Conservation (phyloP, 2,329 filamentous ascomycete species). For the Elsinoe necatrix region DNA sequence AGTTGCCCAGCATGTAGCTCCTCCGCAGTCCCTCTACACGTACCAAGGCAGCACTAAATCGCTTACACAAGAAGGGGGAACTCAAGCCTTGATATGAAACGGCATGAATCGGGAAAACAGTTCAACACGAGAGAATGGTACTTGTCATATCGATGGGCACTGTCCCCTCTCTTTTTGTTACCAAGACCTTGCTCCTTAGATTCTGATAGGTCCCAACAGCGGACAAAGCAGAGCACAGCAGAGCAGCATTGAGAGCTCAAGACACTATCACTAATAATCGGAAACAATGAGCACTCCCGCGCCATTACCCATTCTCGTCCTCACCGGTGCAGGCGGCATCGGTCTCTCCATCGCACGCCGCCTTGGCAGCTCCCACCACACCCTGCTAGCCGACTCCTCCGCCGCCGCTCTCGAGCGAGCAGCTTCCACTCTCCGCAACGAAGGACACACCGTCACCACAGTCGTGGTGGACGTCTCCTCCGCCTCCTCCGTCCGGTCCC, state of each 20-base stretch:
- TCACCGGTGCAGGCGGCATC: slow-evolving; percentile 9
- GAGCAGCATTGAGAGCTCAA: not conserved
- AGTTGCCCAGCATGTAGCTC: not conserved
- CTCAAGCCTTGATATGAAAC: not conserved
- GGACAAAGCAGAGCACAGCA: no score
- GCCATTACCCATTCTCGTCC: not conserved
- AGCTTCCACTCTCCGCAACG: not conserved
- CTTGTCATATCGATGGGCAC: no score
- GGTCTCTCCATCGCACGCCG: not conserved
- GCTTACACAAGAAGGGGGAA: not conserved
- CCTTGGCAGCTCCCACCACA: not conserved
- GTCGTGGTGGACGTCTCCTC: not conserved
- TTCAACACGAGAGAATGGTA: no score
- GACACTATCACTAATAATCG: not conserved
- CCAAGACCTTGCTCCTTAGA: no score
- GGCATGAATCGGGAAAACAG: not conserved
- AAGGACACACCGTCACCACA: slow-evolving; percentile 9
- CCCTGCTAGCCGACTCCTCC: slow-evolving; percentile 8
- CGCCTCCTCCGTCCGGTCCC: not conserved
- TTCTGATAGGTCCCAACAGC: no score
- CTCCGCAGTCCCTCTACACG: not conserved
- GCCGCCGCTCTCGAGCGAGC: not conserved
- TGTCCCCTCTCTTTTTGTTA: no score
- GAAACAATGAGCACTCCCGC: not conserved
- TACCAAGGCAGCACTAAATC: not conserved